Conservation (phyloP, 192 early-diverging fungal genomes). For the Gigaspora rosea region DNA sequence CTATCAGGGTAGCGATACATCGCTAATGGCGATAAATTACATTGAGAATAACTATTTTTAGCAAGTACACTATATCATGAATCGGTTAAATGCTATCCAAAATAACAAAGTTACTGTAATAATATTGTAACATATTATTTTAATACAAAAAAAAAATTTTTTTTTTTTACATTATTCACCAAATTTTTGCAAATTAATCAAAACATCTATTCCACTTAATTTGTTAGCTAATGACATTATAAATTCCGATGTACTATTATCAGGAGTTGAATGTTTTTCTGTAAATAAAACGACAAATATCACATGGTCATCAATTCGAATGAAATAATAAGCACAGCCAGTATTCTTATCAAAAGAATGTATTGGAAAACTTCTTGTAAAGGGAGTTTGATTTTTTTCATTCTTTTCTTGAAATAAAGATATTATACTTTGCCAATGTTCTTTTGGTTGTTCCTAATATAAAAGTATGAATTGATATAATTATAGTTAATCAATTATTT, state of each 20-base stretch:
- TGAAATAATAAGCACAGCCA: conserved; percentile 45
- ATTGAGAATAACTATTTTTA: too few relatives aligned
- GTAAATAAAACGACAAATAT: conserved; percentile 43
- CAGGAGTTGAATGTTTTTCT: conserved; percentile 34
- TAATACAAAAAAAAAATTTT: too few relatives aligned
- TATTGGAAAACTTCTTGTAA: conserved; percentile 30
- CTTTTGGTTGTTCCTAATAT: conserved; percentile 27
- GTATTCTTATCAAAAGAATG: conserved; percentile 45
- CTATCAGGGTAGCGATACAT: too few relatives aligned
- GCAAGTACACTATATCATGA: too few relatives aligned
- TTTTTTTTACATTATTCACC: neutral
- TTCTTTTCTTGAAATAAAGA: conserved; percentile 43
- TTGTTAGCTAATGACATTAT: conserved; percentile 32
- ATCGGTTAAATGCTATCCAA: too few relatives aligned
- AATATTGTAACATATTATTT: too few relatives aligned
- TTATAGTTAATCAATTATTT: neutral
- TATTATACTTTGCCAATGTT: conserved; percentile 49
- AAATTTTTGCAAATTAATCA: conserved; percentile 20
- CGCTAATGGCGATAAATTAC: too few relatives aligned
- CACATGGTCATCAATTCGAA: conserved; percentile 45
- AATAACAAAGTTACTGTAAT: too few relatives aligned
- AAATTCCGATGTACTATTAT: conserved; percentile 38
- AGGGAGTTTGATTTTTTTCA: conserved; percentile 34
- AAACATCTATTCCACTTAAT: conserved; percentile 12
- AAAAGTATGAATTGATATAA: conserved; percentile 13